Evolutionary conservation across 129 eudicot species (phyloP).

Genomic region (Helichrysum umbraculigerum): DNA sequence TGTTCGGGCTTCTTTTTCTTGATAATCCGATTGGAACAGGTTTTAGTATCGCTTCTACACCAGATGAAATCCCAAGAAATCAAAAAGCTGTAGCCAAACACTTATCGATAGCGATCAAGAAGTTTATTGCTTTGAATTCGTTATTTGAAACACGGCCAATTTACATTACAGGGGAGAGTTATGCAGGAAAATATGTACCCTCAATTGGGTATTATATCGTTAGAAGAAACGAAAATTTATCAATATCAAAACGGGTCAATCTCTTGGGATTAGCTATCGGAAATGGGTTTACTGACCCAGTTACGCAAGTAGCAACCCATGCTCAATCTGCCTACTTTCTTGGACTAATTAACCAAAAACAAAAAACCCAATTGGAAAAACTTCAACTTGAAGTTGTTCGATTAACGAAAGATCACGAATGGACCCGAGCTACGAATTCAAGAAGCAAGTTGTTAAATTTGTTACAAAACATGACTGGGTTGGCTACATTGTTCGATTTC

Average conservation of each 20-base stretch:
- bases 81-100: conserved; percentile 53
- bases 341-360: conserved; percentile 67
- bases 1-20: conserved; percentile 62
- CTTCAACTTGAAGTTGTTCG: conserved; percentile 40
- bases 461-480: conserved; percentile 49
- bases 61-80: conserved; percentile 63
- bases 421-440: conserved; percentile 61
- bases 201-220: conserved; percentile 62
- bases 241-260: conserved; percentile 39
- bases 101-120: conserved; percentile 47
- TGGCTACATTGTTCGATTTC: conserved; percentile 60
- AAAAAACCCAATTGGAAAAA: conserved; percentile 51
- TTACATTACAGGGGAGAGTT: conserved; percentile 71
- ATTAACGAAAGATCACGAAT: conserved; percentile 29
- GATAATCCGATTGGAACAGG: conserved; percentile 76
- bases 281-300: conserved; percentile 78
- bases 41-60: conserved; percentile 58
- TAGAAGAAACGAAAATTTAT: conserved; percentile 42
- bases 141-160: conserved; percentile 49
- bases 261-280: conserved; percentile 78
- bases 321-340: conserved; percentile 54
- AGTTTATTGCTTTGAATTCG: conserved; percentile 42
- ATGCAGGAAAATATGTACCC: conserved; percentile 67
- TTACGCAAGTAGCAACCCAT: conserved; percentile 66
- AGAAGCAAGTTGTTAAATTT: conserved; percentile 32